Base-by-base conservation (phyloP, 1,284 basidiomycete species). In the Earliella scabrosa region DNA sequence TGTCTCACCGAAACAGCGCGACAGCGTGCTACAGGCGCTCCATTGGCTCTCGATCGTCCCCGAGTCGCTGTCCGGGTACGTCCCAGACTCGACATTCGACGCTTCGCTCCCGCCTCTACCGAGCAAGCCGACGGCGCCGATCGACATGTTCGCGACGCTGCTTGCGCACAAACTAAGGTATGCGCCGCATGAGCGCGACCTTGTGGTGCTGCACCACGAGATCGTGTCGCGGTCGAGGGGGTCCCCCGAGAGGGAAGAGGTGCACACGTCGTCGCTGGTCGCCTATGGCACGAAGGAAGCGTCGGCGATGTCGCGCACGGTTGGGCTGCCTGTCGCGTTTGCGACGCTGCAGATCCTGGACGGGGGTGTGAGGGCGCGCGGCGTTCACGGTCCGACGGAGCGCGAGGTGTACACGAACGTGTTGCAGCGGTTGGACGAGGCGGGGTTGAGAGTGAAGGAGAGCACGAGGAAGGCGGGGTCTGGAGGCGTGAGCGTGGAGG, bases 141-240 rank as follows among this genome's bases (percentile, higher is more conserved):
- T 97, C 60, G 93, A 97, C 69, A 76, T 91, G 23, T 87, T 98
- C 64, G 87, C 95, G 2, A 70, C 76, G 31, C 79, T 95, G 3
- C 83, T 98, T 14, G 82, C 91, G 2, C 78, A 87, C 64, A 90
- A 87, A 65, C 83, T 97, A 20, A 78, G 79, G 9, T 98, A 97
- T 70, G 73, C 67, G 0, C 81, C 83, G 0, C 76, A 80, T 27
- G 95, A 98, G 73, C 82, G 88, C 14, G 95, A 98, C 71, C 86
- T 94, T 73, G 94, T 96, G 58, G 82, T 97, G 31, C 83, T 98
- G 23, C 82, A 90, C 58, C 96, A 98, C 74, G 90, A 95, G 69
- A 79, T 96, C 62, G 81, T 89, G 43, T 77, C 84, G 18, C 63
- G 64, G 45, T 68, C 69, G 9, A 54, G 47, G 31, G 52, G 51